phyloP scores from a whole-genome alignment of 1,284 basidiomycete genomes.

The Puccinia hordei region DNA sequence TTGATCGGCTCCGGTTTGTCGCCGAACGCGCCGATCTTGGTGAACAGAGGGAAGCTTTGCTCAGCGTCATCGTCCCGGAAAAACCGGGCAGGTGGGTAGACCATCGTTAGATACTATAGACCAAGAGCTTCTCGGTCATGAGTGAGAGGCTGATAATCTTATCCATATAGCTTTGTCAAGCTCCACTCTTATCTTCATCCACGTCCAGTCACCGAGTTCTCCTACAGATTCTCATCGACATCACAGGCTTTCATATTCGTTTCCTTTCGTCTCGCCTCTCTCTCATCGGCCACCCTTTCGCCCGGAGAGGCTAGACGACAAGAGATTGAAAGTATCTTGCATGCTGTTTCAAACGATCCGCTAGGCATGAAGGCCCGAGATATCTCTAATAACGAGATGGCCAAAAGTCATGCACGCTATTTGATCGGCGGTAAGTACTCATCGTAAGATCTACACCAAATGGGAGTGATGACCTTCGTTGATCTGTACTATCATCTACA shows the following conservation, averaged over 20 bases:
- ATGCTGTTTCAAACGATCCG: slow-evolving; percentile 61
- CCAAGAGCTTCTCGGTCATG: background rate
- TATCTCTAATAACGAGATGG: slow-evolving; percentile 91
- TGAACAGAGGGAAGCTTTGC: slow-evolving; percentile 87
- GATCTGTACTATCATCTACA: background rate
- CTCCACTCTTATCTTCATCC: slow-evolving; percentile 86
- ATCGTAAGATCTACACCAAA: too few relatives aligned
- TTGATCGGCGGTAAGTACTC: slow-evolving; percentile 70
- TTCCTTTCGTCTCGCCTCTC: slow-evolving; percentile 79
- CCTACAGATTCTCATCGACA: slow-evolving; percentile 79
- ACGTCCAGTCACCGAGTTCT: slow-evolving; percentile 92
- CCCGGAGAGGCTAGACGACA: slow-evolving; percentile 63
- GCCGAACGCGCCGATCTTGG: slow-evolving; percentile 96
- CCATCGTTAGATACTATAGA: too few relatives aligned
- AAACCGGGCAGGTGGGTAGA: slow-evolving; percentile 74
- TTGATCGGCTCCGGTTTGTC: slow-evolving; percentile 91
- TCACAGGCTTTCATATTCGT: slow-evolving; percentile 80
- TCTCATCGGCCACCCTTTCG: slow-evolving; percentile 54
- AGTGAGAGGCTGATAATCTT: background rate
- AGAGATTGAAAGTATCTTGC: slow-evolving; percentile 70
- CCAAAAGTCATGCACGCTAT: slow-evolving; percentile 90
- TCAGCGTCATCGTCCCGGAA: slow-evolving; percentile 92
- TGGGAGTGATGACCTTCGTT: background rate
- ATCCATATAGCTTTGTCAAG: slow-evolving; percentile 71
- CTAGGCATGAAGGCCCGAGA: slow-evolving; percentile 75